Evolutionary conservation across 768 basidiomycete genomes (phyloP), one percentile per base, ranked within the genome.

Genomic region (Lentinula sp.): DNA sequence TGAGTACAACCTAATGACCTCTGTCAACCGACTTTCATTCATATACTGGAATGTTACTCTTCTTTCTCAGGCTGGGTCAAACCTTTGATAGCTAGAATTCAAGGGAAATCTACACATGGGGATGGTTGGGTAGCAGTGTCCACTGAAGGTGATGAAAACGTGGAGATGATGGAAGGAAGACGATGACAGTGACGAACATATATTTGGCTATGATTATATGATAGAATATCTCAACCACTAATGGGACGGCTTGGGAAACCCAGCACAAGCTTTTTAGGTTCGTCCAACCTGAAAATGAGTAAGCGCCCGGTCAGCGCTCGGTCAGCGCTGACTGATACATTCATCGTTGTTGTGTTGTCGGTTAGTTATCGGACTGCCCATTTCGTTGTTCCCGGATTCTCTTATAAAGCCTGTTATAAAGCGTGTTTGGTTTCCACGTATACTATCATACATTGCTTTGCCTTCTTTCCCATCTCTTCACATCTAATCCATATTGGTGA

Each of bases 51-150:
- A 23, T 23, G 23, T 56, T 10, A 6, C 15, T 49, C 45, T 63
- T 67, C 55, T 59, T 67, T 70, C 48, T 58, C 60, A 85, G 84
- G 69, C 16, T 77, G 74, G 67, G 65, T 83, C 23, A 65, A 74
- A 40, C 74, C 75, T 31, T 69, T 75, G 46, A 64, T 83, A 55
- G 76, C 79, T 57, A 74, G 80, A 63, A 68, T 87, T 59, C 76
- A 78, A 42, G 82, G 86, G 28, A 78, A 79, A 49, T 80, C 81
- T 13, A 73, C 76, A 56, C 73, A 78, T 23, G 83, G 81, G 16
- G 80, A 82, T 23, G 91, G 90, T 18, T 90, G 90, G 91, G 79
- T 88, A 74, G 86, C 87, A 28, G 85, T 92, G 46, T 85, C 90
- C 43, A 91, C 87, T 31, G 84, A 86, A 32, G 81, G 77, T 28